Conservation (phyloP, 2,329 filamentous ascomycete genomes). For the Colletotrichum sp. region DNA sequence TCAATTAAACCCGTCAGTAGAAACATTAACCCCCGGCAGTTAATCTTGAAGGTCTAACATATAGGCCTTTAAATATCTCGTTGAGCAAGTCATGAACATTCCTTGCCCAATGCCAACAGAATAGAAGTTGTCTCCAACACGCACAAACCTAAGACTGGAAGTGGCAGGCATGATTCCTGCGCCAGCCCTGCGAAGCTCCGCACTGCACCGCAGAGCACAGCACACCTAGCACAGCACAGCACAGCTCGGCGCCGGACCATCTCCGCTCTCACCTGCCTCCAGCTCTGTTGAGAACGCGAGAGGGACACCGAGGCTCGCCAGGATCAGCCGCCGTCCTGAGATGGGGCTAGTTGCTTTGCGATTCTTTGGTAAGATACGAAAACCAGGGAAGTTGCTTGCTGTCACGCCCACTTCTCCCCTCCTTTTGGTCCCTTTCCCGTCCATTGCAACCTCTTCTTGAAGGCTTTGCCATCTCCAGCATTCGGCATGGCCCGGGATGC, state of each 20-base stretch:
- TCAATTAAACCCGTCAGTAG: not conserved
- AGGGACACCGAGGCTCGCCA: not conserved
- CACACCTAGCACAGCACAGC: not conserved
- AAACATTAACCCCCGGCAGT: not conserved
- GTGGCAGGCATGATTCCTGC: not conserved
- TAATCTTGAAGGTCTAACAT: not conserved
- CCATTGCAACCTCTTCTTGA: not conserved
- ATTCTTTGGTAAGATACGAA: conserved; percentile 12
- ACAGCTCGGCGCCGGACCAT: not conserved
- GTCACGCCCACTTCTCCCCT: not conserved
- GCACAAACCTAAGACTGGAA: not conserved
- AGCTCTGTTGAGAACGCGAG: not conserved
- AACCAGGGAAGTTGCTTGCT: not conserved
- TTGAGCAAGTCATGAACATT: not conserved
- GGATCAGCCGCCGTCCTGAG: not conserved
- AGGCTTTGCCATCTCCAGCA: not conserved
- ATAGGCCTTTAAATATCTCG: not conserved
- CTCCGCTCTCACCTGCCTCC: not conserved
- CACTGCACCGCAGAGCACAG: not conserved
- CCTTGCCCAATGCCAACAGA: not conserved
- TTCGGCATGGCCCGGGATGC: conserved; percentile 5
- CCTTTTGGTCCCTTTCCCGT: not conserved
- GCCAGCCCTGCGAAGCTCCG: not conserved
- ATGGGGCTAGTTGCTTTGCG: conserved; percentile 4
- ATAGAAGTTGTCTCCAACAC: not conserved